Base-by-base conservation (phyloP, 2,329 filamentous ascomycete species). In the Pezicula neosporulosa region DNA sequence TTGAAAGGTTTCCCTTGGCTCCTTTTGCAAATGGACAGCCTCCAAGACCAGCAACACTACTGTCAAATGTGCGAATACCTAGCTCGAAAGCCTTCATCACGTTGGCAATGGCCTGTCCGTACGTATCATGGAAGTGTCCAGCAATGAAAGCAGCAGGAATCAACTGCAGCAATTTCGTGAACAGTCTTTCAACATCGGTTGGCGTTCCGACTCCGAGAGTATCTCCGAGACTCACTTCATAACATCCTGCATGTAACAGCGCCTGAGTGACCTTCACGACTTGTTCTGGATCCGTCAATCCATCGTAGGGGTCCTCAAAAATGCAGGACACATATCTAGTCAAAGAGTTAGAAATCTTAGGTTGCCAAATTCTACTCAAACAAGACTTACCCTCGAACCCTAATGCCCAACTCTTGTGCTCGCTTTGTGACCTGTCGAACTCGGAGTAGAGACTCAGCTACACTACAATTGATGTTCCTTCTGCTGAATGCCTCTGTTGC, bases 71-170 rank as follows among this genome's bases (percentile, higher is more conserved):
- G 9, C 82, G 68, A 12, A 89, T 72, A 0, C 85, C 86, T 54
- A 80, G 77, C 47, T 82, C 77, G 18, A 87, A 77, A 2, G 81
- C 80, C 16, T 85, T 77, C 56, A 85, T 78, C 0, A 80, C 79
- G 61, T 89, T 89, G 2, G 84, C 80, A 2, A 87, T 71, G 1
- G 83, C 85, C 62, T 86, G 82, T 4, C 85, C 85, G 61, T 86
- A 87, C 0, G 85, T 89, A 60, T 89, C 85, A 60, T 89, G 86
- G 62, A 89, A 89, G 63, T 89, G 86, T 53, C 86, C 77, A 0
- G 85, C 85, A 1, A 89, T 68, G 52, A 78, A 77, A 33, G 74
- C 72, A 15, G 73, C 71, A 3, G 78, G 74, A 3, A 88, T 71
- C 0, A 77, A 77, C 1, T 78, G 76, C 8, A 53, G n/a, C 6